Conservation (phyloP, 2,329 filamentous ascomycete genomes). For the Neonectria sp. region DNA sequence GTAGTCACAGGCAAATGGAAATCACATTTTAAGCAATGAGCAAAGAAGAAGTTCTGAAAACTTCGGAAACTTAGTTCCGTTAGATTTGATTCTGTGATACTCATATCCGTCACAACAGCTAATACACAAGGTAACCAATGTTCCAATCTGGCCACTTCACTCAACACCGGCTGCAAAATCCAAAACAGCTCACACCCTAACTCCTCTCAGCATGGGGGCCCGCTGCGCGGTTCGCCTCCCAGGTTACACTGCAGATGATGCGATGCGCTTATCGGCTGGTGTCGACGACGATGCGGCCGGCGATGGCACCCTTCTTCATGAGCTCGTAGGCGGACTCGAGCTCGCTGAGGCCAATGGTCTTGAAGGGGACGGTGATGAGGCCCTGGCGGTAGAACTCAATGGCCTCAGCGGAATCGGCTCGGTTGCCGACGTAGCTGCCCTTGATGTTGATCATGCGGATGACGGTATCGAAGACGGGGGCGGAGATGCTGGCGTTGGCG, state of each 20-base stretch:
- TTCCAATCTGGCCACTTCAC: conserved; percentile 39
- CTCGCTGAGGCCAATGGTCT: conserved; percentile 85
- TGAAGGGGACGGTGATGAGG: conserved; percentile 89
- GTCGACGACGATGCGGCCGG: conserved; percentile 86
- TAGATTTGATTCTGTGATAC: conserved; percentile 44
- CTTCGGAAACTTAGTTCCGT: conserved; percentile 40
- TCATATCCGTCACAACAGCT: conserved; percentile 40
- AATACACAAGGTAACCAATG: conserved; percentile 43
- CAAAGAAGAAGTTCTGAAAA: conserved; percentile 4
- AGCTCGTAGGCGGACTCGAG: conserved; percentile 85
- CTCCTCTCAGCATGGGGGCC: conserved; percentile 44
- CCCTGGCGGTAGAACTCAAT: conserved; percentile 91
- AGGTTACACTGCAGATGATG: conserved; percentile 20
- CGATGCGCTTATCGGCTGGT: conserved; percentile 70
- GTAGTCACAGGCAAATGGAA: neutral
- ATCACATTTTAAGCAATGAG: conserved; percentile 4
- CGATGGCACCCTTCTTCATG: conserved; percentile 79
- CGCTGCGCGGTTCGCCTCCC: conserved; percentile 42
- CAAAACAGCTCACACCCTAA: conserved; percentile 47
- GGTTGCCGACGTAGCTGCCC: conserved; percentile 94
- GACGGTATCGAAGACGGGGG: conserved; percentile 91
- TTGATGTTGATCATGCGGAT: conserved; percentile 92
- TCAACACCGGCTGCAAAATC: conserved; percentile 44
- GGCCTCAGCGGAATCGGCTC: conserved; percentile 89
- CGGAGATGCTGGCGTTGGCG: conserved; percentile 82